These are phyloP conservation scores for Lantana camara DNA, from an alignment of 257 asterid genomes.

Conservation along the genomic window DNA sequence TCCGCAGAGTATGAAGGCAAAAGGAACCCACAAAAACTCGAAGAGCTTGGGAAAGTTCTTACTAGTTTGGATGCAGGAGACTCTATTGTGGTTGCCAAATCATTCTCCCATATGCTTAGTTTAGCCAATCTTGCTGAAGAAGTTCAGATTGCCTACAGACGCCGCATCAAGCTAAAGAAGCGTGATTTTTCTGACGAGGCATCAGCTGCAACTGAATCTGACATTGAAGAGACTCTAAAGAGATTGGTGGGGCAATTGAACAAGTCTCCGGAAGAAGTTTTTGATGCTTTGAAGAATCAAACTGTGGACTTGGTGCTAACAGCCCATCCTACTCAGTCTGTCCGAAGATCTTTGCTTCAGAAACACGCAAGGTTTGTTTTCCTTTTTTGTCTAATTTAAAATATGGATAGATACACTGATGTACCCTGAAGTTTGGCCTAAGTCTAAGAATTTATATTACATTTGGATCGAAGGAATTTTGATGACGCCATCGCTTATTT, in stretches of 20 bases:
- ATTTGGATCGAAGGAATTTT: no score
- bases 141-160: slow-evolving; percentile 96
- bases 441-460: no score
- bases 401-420: background rate
- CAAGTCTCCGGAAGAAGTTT: slow-evolving; percentile 80
- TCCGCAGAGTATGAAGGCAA: slow-evolving; percentile 89
- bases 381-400: background rate
- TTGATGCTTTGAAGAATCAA: slow-evolving; percentile 89
- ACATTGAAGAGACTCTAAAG: slow-evolving; percentile 90
- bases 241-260: slow-evolving; percentile 82
- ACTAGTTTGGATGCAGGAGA: slow-evolving; percentile 97
- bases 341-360: slow-evolving; percentile 93
- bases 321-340: slow-evolving; percentile 96
- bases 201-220: slow-evolving; percentile 88
- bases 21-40: slow-evolving; percentile 69
- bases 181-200: slow-evolving; percentile 88
- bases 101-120: slow-evolving; percentile 94
- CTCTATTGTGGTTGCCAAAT: slow-evolving; percentile 83
- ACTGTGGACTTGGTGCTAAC: slow-evolving; percentile 86
- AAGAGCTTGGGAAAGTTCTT: slow-evolving; percentile 87
- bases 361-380: slow-evolving; percentile 81
- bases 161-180: slow-evolving; percentile 76
- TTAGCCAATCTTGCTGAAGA: slow-evolving; percentile 96
- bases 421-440: background rate
- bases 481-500: no score